Evolutionary conservation across 805 yeast genomes (phyloP).

Genomic region (Candida xiaguanensis): DNA sequence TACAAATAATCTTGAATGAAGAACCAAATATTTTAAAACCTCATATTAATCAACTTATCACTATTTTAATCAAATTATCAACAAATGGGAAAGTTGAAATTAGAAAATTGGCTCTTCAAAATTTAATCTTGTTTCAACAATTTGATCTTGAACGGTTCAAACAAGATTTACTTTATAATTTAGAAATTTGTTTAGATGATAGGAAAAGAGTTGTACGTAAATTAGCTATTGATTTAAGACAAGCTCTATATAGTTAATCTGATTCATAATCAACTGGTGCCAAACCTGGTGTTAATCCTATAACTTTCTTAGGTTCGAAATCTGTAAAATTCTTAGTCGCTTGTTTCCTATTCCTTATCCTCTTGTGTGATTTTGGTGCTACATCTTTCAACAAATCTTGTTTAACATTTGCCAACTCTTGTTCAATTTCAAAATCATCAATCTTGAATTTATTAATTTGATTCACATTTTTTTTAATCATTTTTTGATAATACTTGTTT

Average conservation of each 20-base stretch:
- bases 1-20: conserved; percentile 52
- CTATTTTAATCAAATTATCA: conserved; percentile 33
- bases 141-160: conserved; percentile 14
- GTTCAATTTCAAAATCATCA: conserved; percentile 27
- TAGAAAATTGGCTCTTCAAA: conserved; percentile 52
- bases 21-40: conserved; percentile 48
- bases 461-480: conserved; percentile 34
- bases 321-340: conserved; percentile 5
- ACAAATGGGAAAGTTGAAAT: conserved; percentile 28
- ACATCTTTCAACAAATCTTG: conserved; percentile 14
- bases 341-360: conserved; percentile 18
- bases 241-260: conserved; percentile 48
- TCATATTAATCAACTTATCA: conserved; percentile 56
- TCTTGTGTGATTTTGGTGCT: conserved; percentile 23
- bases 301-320: conserved; percentile 9
- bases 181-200: conserved; percentile 63
- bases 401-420: conserved; percentile 24
- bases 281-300: conserved; percentile 77
- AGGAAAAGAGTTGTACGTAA: conserved; percentile 70
- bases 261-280: conserved; percentile 72
- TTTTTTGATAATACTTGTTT: conserved; percentile 34
- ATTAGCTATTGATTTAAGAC: conserved; percentile 76
- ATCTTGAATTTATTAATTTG: conserved; percentile 26
- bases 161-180: conserved; percentile 46
- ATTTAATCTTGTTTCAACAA: conserved; percentile 48